phyloP scores from a whole-genome alignment of 306 rosid species.

The Dicorynia guianensis region DNA sequence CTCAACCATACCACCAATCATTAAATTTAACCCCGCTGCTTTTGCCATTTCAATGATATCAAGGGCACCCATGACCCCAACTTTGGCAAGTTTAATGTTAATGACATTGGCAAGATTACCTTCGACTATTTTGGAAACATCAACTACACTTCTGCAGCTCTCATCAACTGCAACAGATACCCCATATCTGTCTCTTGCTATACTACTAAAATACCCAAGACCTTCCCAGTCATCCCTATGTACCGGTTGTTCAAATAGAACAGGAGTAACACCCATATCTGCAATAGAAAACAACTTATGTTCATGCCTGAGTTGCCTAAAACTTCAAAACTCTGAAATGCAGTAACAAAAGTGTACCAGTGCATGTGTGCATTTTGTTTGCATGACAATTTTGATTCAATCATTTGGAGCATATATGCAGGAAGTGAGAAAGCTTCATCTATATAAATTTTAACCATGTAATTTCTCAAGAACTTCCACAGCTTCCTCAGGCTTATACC shows the following conservation, averaged over 20 bases:
- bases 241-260: constrained; percentile 92
- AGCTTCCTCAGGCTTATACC: constrained; percentile 82
- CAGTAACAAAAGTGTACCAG: background rate
- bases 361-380: constrained; percentile 27
- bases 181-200: constrained; percentile 76
- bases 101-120: constrained; percentile 78
- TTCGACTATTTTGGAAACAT: constrained; percentile 73
- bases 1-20: constrained; percentile 85
- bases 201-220: constrained; percentile 69
- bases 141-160: constrained; percentile 77
- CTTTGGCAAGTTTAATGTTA: constrained; percentile 91
- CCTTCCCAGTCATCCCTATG: constrained; percentile 99
- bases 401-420: constrained; percentile 32
- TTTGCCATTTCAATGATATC: constrained; percentile 64
- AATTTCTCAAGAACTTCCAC: constrained; percentile 85
- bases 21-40: constrained; percentile 54
- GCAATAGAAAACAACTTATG: constrained; percentile 45
- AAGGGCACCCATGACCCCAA: constrained; percentile 85
- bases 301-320: constrained; percentile 19
- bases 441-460: constrained; percentile 60
- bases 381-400: constrained; percentile 14
- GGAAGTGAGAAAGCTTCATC: background rate
- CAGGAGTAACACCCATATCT: constrained; percentile 86
- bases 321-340: background rate
- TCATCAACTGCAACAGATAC: constrained; percentile 95